phyloP scores from a whole-genome alignment of 2,329 filamentous ascomycete species.

The Penicillium thymicola region DNA sequence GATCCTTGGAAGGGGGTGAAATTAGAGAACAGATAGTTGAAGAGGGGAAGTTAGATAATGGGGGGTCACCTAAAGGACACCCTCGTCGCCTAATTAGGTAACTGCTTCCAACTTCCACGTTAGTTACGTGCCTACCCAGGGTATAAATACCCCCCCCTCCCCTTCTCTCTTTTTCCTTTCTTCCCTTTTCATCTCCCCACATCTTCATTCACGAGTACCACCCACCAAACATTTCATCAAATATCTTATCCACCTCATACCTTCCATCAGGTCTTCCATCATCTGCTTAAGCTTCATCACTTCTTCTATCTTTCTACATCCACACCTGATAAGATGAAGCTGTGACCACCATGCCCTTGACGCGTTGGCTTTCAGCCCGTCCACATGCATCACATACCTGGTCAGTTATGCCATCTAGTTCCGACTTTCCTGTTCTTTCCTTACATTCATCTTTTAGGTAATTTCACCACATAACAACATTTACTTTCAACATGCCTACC shows the following conservation, averaged over 20 bases:
- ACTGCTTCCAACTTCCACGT: too few relatives aligned
- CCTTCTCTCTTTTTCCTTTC: not conserved
- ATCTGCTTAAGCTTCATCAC: not conserved
- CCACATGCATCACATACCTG: not conserved
- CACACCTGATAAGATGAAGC: not conserved
- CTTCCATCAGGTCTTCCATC: not conserved
- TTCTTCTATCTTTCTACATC: not conserved
- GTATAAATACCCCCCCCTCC: not conserved
- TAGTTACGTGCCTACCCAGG: not conserved
- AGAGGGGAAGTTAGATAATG: not conserved
- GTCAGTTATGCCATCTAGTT: not conserved
- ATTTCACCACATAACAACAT: not conserved
- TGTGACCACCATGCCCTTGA: not conserved
- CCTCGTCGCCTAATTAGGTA: not conserved
- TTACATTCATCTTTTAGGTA: not conserved
- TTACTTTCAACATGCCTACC: not conserved
- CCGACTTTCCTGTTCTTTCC: not conserved
- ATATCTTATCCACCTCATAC: not conserved
- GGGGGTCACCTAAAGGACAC: not conserved
- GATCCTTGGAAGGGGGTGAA: accelerated
- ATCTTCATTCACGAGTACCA: not conserved
- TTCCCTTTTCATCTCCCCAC: not conserved
- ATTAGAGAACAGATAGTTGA: not conserved
- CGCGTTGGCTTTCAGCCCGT: not conserved
- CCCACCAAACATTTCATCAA: not conserved